Conservation (phyloP, 768 basidiomycete species). For the Tricholoma bakamatsutake region DNA sequence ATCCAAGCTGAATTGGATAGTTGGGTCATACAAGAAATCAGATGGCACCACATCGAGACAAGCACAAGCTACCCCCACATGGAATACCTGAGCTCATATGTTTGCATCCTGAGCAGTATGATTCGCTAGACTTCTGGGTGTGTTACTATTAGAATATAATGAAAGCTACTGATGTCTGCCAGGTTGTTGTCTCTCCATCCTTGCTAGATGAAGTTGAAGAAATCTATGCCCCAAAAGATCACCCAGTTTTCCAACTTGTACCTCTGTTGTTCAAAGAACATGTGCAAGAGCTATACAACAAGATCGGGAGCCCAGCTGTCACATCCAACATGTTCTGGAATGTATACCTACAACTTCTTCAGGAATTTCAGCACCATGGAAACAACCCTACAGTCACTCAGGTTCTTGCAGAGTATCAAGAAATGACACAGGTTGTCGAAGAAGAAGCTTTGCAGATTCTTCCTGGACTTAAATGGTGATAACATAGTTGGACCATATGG, state of each 20-base stretch:
- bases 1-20: slow-evolving; percentile 21
- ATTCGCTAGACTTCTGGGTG: background rate
- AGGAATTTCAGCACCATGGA: background rate
- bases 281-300: background rate
- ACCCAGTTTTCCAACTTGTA: background rate
- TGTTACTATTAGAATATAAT: background rate
- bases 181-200: too few species aligned
- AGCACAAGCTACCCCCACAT: background rate
- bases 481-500: background rate
- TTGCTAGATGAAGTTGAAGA: background rate
- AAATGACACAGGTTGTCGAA: background rate
- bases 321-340: background rate
- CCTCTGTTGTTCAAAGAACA: background rate
- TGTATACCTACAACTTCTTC: background rate
- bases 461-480: background rate
- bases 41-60: background rate
- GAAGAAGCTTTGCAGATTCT: background rate
- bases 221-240: background rate
- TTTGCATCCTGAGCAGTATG: background rate
- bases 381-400: background rate
- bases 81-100: background rate
- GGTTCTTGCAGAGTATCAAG: background rate
- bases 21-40: background rate
- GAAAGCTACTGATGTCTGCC: too few species aligned
- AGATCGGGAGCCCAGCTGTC: background rate